phyloP scores from a whole-genome alignment of 805 yeast genomes.

The Wickerhamiella dianesei region DNA sequence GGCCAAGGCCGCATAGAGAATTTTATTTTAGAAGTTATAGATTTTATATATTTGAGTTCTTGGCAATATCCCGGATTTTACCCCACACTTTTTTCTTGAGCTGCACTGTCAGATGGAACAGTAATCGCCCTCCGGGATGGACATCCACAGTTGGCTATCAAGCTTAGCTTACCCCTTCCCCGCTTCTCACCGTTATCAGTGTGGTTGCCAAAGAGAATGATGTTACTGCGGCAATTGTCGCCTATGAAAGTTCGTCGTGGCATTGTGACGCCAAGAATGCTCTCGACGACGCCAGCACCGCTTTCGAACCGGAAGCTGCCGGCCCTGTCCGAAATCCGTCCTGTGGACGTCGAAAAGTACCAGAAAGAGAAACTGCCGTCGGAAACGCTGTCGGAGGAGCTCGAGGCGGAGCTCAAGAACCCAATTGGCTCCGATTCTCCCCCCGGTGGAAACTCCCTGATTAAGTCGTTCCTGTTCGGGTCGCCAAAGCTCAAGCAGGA shows the following conservation, averaged over 20 bases:
- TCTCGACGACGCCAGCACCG: too few species aligned
- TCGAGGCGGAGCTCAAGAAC: conserved; percentile 1
- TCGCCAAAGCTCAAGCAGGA: conserved; percentile 25
- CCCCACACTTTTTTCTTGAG: background rate
- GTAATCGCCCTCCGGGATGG: background rate
- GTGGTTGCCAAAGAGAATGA: background rate
- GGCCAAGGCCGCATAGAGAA: background rate
- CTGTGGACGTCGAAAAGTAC: conserved; percentile 23
- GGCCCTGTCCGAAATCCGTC: conserved; percentile 23
- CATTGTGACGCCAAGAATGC: too few species aligned
- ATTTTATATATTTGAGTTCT: background rate
- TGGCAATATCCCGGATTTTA: background rate
- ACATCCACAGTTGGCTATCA: background rate
- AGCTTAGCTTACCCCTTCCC: background rate
- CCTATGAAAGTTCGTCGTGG: too few species aligned
- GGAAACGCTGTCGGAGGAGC: conserved; percentile 3
- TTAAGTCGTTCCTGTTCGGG: conserved; percentile 30
- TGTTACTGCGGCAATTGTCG: too few species aligned
- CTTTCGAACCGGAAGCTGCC: conserved; percentile 14
- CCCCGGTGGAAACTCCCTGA: conserved; percentile 8
- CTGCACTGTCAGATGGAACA: background rate
- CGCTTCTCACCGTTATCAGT: background rate
- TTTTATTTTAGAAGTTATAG: too few species aligned
- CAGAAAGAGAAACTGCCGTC: conserved; percentile 14
- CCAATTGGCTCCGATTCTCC: background rate